A percentile compares a stretch with the other conserved stretches of the same genome.
phyloP scores from a whole-genome alignment of 2,329 filamentous ascomycete genomes.

The Diatrype stigma region DNA sequence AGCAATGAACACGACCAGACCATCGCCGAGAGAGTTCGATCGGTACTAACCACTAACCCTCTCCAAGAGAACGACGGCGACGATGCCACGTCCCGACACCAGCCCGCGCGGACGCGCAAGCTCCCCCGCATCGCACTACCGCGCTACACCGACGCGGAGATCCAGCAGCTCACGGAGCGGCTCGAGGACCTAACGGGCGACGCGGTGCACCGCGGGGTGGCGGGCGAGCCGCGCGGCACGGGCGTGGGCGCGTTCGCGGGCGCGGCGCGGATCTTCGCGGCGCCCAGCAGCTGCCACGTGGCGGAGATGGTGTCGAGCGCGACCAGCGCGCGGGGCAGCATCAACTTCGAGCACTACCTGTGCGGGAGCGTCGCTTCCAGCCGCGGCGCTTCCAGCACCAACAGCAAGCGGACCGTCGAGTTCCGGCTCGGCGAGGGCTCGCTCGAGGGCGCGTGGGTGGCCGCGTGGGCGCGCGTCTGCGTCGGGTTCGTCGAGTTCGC shows the following conservation, averaged over 20 bases:
- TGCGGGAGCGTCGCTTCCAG: background rate
- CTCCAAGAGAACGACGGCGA: no score
- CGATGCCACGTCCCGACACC: background rate
- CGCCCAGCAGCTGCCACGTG: background rate
- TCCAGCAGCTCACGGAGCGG: background rate
- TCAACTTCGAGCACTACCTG: background rate
- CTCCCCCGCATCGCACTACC: background rate
- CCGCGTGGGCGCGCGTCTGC: slow-evolving; percentile 10
- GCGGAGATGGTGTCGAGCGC: background rate
- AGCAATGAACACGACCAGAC: no score
- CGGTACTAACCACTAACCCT: no score
- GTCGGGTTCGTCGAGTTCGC: slow-evolving; percentile 8
- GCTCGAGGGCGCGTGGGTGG: slow-evolving; percentile 3
- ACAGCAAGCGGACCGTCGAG: slow-evolving; percentile 4
- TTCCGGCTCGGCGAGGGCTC: slow-evolving; percentile 8
- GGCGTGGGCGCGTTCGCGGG: background rate
- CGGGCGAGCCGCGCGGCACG: no score
- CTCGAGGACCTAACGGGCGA: no score
- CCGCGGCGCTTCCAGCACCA: no score
- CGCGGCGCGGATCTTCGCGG: background rate
- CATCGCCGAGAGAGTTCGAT: background rate
- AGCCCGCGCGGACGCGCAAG: background rate
- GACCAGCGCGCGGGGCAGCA: background rate
- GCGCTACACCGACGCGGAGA: background rate
- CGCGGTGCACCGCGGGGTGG: no score